These are phyloP conservation scores for Xylariaceae sp. DNA, from an alignment of 2,329 filamentous ascomycete species.

Conservation along the genomic window DNA sequence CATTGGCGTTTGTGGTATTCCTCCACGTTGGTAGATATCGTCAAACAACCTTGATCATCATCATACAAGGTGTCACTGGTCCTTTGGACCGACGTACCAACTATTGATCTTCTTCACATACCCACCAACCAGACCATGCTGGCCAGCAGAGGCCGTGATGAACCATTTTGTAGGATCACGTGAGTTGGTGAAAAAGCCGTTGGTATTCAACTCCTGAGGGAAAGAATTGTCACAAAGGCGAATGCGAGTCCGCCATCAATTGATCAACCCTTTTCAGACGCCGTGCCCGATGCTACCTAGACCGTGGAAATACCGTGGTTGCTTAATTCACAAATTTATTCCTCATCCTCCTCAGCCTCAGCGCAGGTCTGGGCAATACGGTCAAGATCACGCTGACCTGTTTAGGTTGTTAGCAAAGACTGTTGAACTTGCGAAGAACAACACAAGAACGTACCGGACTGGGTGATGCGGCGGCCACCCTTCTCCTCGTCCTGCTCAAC, in stretches of 20 bases:
- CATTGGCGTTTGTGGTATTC: neutral
- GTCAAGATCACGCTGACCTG: constrained; percentile 90
- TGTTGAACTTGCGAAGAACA: neutral
- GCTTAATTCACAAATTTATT: constrained; percentile 43
- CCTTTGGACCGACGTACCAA: neutral
- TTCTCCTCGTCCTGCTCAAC: constrained; percentile 97
- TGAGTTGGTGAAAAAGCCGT: neutral
- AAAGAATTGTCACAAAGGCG: constrained; percentile 16
- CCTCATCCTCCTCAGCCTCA: constrained; percentile 63
- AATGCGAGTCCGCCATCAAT: constrained; percentile 22
- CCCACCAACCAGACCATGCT: neutral
- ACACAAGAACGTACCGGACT: constrained; percentile 55
- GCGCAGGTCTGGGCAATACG: constrained; percentile 79
- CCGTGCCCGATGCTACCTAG: constrained; percentile 33
- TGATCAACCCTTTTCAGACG: constrained; percentile 32
- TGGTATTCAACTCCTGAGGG: neutral
- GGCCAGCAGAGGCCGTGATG: neutral
- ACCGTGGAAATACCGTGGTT: constrained; percentile 23
- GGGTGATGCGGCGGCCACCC: constrained; percentile 96
- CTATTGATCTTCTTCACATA: neutral
- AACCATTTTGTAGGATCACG: neutral
- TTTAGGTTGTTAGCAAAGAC: neutral
- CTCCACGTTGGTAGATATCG: neutral
- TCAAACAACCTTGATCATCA: neutral
- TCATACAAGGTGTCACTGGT: neutral